These are phyloP conservation scores for Phytophthora quininea DNA, from an alignment of 352 stramenopile species.

Conservation along the genomic window DNA sequence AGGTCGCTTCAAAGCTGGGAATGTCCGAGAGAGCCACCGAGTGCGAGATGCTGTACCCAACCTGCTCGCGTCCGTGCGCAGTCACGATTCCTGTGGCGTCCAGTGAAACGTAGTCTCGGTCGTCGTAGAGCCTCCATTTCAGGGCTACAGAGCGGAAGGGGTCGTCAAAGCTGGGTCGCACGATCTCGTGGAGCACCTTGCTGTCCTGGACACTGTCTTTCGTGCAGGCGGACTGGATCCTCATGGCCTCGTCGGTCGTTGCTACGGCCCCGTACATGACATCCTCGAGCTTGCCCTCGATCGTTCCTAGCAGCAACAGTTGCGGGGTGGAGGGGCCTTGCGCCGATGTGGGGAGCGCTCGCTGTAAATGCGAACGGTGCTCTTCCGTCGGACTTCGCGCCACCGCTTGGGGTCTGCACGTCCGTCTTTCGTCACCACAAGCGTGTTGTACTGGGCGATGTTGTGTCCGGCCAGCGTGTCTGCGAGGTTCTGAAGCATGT, in stretches of 20 bases:
- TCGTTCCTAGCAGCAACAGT: slow-evolving; percentile 45
- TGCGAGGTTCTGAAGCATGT: slow-evolving; percentile 39
- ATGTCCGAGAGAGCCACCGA: slow-evolving; percentile 45
- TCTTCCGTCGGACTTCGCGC: slow-evolving; percentile 42
- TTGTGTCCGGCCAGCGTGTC: slow-evolving; percentile 55
- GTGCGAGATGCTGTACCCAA: slow-evolving; percentile 53
- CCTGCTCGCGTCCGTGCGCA: slow-evolving; percentile 26
- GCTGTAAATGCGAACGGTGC: slow-evolving; percentile 44
- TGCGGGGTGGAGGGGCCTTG: slow-evolving; percentile 40
- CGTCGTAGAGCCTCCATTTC: slow-evolving; percentile 47
- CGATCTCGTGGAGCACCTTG: slow-evolving; percentile 53
- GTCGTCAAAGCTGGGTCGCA: slow-evolving; percentile 53
- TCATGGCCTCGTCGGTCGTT: slow-evolving; percentile 51
- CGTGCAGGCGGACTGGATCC: slow-evolving; percentile 53
- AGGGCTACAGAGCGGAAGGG: slow-evolving; percentile 53
- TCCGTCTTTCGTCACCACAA: slow-evolving; percentile 50
- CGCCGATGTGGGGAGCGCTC: slow-evolving; percentile 20
- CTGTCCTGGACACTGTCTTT: slow-evolving; percentile 55
- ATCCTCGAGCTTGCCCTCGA: slow-evolving; percentile 50
- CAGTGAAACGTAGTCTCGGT: slow-evolving; percentile 41
- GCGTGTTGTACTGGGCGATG: slow-evolving; percentile 58
- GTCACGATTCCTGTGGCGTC: slow-evolving; percentile 44
- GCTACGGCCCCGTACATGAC: slow-evolving; percentile 53
- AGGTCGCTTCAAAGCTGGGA: slow-evolving; percentile 30
- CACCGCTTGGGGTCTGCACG: slow-evolving; percentile 38